Evolutionary conservation across 768 basidiomycete species (phyloP), one percentile per base, ranked within the genome.

Genomic region (Psilocybe sp.): DNA sequence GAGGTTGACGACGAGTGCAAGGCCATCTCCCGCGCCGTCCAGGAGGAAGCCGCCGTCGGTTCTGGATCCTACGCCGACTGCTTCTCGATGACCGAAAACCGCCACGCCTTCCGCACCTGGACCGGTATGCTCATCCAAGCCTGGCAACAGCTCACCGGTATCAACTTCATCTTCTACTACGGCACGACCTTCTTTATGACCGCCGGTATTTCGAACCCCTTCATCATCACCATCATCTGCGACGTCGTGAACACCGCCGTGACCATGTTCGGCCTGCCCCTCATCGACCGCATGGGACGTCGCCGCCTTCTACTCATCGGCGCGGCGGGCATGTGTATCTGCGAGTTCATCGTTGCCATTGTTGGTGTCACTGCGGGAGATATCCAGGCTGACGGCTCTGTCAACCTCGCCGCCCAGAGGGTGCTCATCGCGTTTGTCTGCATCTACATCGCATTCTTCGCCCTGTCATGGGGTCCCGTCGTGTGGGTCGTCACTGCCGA

Each of bases 201-300:
- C 47, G 71, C 81, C 12, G 79, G 80, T 16, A 82, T 84, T 56
- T 47, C 54, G 12, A 75, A 83, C 57, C 53, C 74, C 12, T 85
- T 84, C 77, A 66, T 86, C 50, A 81, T 80, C 63, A 13, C 33
- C 15, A 62, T 62, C 34, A 59, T 62, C 55, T 84, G 83, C 51
- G 81, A 80, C 64, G 76, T 89, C 60, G 85, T 92, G 67, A 87
- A 90, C 66, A 81, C 83, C 19, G 75, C 74, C 64, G 87, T 84
- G 69, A 95, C 92, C 44, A 71, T 89, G 23, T 71, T 87, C 51
- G 87, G 87, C 37, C 80, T 92, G 64, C 89, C 77, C 65, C 79
- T 84, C 57, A 82, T 93, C 55, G 92, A 95, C 63, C 76, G 76
- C 40, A 76, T 88, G 61, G 92, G 92, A 48, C 89, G 92, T 58